Base-by-base conservation (phyloP, 495 filamentous ascomycete genomes). In the Hypoxylon trugodes region DNA sequence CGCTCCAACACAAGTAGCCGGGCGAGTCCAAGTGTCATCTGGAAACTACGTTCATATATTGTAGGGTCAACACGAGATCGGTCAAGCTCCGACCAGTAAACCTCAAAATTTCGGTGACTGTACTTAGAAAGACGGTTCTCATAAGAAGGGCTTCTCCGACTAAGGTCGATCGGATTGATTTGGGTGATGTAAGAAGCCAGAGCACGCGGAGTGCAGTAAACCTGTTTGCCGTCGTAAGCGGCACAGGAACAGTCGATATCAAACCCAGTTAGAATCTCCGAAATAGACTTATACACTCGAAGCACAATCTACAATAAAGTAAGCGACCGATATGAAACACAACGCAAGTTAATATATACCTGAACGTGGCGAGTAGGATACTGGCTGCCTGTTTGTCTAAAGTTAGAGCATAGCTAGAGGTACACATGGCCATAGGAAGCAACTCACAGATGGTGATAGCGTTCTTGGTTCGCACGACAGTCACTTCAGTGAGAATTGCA, bases 51-150 rank as follows among this genome's bases (percentile, higher is more conserved):
- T 69, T 96, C 91, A 55, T 89, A 96, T 50, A 96, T 92, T 2
- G 90, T 91, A 6, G 91, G 91, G 65, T 96, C 91, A 42, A 96
- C 79, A 7, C 82, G 82, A 2, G 84, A 82, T 16, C 91, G 84
- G 50, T 93, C 89, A 18, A 96, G 78, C 19, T 84, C 77, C 0
- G 85, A 77, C 86, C 89, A 94, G 70, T 89, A 90, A 2, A 93
- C 82, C 69, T 96, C 91, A 52, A 96, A 96, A 2, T 90, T 89
- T 9, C 90, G 79, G 69, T 88, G 90, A 18, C 87, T 89, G 73
- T 94, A 96, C 71, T 96, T 96, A 3, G 89, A 91, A n/a, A 96
- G 80, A 6, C 91, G 88, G 60, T 89, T 93, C 66, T 96, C 91
- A 67, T 94, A 96, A 0, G 90, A 92, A 0, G 91, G 90, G 8